Evolutionary conservation across 2,329 filamentous ascomycete genomes (phyloP), one percentile per base, ranked within the genome.

Genomic region (Aspergillaceae sp.): DNA sequence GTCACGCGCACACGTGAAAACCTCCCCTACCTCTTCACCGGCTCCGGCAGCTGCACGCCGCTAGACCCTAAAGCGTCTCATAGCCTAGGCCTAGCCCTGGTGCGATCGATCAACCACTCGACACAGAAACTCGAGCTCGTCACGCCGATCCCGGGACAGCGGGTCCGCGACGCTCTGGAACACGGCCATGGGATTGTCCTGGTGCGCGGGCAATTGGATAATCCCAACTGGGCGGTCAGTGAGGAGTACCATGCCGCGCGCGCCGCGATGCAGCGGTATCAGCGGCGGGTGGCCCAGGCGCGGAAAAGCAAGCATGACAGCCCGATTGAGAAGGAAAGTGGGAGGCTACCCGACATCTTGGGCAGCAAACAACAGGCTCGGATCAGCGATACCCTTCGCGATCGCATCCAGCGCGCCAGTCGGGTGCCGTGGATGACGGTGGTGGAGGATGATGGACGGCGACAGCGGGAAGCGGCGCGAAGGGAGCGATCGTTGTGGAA

Each of bases 21-120:
- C 4, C 65, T 81, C 10, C 78, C 78, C 0, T 79, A 78, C 55
- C 66, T 80, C 40, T 63, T 69, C 32, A 50, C 65, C 28, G 62
- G 65, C n/a, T 52, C 62, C 7, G 67, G 69, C 3, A 72, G 69
- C 41, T 63, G 59, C 52, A 64, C 55, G 3, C 67, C 65, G 4
- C 63, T 77, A 1, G 64, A 77, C 49, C 77, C 78, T 1, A 62
- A 60, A 27, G 60, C 63, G 7, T 75, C 73, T 1, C 65, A 64
- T 28, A 69, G 73, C 43, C 56, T 80, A 7, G 77, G 75, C n/a
- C 67, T 78, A 27, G 72, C 70, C 8, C 54, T 74, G 29, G 61
- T 74, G 30, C 70, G 67, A 5, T 65, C 63, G 29, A 65, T 74
- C 44, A 58, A 74, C 47, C 52, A 59, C 26, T 50, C 56, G 9